These are phyloP conservation scores for Pholiota conissans DNA, from an alignment of 768 basidiomycete genomes.

Conservation along the genomic window DNA sequence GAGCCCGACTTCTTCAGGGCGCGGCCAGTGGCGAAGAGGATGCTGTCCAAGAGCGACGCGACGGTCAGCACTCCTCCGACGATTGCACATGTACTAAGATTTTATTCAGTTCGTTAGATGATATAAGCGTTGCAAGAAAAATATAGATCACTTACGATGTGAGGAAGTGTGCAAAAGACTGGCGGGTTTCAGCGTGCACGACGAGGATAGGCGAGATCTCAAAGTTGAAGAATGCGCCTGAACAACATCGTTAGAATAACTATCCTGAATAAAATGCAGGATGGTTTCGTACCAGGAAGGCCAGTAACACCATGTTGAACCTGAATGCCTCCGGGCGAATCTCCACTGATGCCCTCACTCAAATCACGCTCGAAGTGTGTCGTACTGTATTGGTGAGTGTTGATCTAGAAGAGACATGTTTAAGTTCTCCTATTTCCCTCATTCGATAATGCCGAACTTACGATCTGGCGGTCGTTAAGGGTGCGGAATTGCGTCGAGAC, in stretches of 20 bases:
- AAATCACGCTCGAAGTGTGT: conserved; percentile 97
- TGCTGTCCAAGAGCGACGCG: conserved; percentile 83
- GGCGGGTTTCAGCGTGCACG: conserved; percentile 85
- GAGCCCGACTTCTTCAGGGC: conserved; percentile 61
- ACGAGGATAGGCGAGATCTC: conserved; percentile 97
- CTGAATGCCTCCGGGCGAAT: conserved; percentile 63
- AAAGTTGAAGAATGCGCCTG: conserved; percentile 87
- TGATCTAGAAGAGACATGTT: no score
- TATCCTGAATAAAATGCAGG: neutral
- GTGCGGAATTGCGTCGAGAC: conserved; percentile 93
- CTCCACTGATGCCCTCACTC: conserved; percentile 54
- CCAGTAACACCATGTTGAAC: conserved; percentile 75
- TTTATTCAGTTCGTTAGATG: neutral
- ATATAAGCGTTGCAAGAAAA: neutral
- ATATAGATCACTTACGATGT: conserved; percentile 72
- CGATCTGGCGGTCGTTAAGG: conserved; percentile 64
- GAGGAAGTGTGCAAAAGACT: conserved; percentile 97
- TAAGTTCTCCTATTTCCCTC: no score
- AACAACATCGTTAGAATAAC: neutral
- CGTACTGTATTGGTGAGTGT: conserved; percentile 93
- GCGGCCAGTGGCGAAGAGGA: conserved; percentile 81
- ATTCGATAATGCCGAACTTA: conserved; percentile 30
- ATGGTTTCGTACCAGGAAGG: conserved; percentile 49
- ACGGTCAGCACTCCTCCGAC: conserved; percentile 97
- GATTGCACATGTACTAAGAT: conserved; percentile 89